Percentiles rank a stretch among this genome's conserved stretches.
Evolutionary conservation across 2,329 filamentous ascomycete genomes (phyloP).

Genomic region (Fusarium armeniacum): DNA sequence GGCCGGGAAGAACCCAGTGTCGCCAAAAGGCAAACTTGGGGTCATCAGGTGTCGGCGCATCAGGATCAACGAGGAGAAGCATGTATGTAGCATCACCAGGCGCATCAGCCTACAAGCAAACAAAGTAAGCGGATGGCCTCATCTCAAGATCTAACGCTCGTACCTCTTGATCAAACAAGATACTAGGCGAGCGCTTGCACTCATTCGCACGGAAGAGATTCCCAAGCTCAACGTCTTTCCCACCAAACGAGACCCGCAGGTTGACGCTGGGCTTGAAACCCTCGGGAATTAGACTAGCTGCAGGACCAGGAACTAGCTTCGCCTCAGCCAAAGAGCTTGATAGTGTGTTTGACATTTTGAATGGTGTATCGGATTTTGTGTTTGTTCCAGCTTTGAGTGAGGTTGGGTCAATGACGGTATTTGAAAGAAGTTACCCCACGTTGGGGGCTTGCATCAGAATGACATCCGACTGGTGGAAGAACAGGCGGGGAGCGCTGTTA

Average conservation of each 20-base stretch:
- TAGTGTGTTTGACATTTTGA: constrained; percentile 45
- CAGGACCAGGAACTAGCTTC: constrained; percentile 58
- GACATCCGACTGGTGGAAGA: constrained; percentile 42
- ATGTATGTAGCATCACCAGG: constrained; percentile 57
- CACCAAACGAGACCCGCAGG: constrained; percentile 56
- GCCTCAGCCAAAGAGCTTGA: constrained; percentile 54
- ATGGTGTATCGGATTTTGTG: not conserved
- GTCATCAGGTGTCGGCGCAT: constrained; percentile 68
- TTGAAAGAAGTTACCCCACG: constrained; percentile 37
- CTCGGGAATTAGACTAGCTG: constrained; percentile 57
- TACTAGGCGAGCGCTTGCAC: constrained; percentile 55
- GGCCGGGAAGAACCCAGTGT: constrained; percentile 64
- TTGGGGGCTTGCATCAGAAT: constrained; percentile 35
- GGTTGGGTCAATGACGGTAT: constrained; percentile 37
- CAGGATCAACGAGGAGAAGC: constrained; percentile 66
- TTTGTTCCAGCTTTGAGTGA: constrained; percentile 11
- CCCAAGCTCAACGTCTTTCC: constrained; percentile 54
- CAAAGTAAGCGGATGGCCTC: not conserved
- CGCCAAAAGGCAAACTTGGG: constrained; percentile 69
- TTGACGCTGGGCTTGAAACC: constrained; percentile 59
- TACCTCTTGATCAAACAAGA: constrained; percentile 55
- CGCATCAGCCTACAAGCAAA: constrained; percentile 40
- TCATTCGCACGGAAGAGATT: constrained; percentile 59
- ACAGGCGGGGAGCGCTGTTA: not conserved
- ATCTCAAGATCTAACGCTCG: rapidly evolving